Conservation (phyloP, 2,329 filamentous ascomycete genomes). For the Penicillium capsulatum region DNA sequence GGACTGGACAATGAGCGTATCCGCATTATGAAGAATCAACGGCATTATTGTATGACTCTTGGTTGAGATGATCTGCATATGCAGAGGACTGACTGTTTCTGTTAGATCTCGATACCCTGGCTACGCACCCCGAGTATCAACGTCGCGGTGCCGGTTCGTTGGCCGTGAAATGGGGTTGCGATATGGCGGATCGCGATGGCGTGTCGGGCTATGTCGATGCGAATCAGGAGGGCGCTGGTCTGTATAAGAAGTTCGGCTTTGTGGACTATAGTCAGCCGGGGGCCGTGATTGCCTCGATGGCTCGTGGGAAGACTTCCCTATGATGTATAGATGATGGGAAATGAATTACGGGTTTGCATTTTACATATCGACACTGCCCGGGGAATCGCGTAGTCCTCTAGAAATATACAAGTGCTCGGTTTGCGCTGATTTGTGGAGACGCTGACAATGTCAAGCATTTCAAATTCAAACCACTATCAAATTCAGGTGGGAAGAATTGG, state of each 20-base stretch:
- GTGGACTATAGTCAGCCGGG: slow-evolving; percentile 24
- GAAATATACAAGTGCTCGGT: no score
- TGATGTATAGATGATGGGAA: no score
- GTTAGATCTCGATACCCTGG: slow-evolving; percentile 36
- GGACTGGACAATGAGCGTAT: slow-evolving; percentile 16
- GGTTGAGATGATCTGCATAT: not conserved
- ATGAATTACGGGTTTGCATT: no score
- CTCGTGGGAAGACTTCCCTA: not conserved
- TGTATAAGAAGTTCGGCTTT: slow-evolving; percentile 42
- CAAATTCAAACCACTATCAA: no score
- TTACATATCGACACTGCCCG: no score
- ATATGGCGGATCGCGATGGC: slow-evolving; percentile 32
- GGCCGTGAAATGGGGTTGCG: slow-evolving; percentile 36
- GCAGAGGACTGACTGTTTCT: not conserved
- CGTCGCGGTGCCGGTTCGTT: slow-evolving; percentile 37
- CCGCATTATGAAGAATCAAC: slow-evolving; percentile 17
- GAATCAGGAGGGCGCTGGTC: slow-evolving; percentile 29
- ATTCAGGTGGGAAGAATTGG: no score
- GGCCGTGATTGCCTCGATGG: slow-evolving; percentile 11
- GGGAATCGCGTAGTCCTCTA: no score
- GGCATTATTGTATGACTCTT: slow-evolving; percentile 24
- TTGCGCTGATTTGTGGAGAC: no score
- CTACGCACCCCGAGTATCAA: slow-evolving; percentile 41
- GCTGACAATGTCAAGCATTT: no score
- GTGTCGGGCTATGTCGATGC: slow-evolving; percentile 39